Evolutionary conservation across 176 grass and related monocot species (phyloP).

Genomic region (Hordeum marinum): DNA sequence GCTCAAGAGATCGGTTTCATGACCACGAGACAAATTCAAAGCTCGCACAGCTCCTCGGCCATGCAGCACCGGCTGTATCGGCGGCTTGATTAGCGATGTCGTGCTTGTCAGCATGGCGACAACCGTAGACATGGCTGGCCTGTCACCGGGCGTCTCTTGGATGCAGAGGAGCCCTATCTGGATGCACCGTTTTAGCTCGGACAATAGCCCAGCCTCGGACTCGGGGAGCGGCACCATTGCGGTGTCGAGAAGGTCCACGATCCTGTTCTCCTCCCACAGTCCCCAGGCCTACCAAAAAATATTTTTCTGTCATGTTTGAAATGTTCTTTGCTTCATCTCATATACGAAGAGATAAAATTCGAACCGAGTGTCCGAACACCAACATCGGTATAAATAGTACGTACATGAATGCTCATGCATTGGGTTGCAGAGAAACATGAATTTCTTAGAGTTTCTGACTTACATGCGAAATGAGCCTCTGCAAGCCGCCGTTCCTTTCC

Average conservation of each 20-base stretch:
- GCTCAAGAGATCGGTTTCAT: not conserved
- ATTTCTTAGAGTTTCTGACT: not conserved
- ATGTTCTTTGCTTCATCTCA: no score
- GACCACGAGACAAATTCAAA: not conserved
- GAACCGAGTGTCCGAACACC: not conserved
- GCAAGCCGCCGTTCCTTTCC: not conserved
- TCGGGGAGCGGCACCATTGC: not conserved
- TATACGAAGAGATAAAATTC: not conserved
- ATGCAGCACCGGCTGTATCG: not conserved
- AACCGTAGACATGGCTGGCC: slow-evolving; percentile 25
- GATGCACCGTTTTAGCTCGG: slow-evolving; percentile 31
- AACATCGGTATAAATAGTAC: not conserved
- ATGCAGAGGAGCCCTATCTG: slow-evolving; percentile 45
- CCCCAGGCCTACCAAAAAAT: slow-evolving; percentile 31
- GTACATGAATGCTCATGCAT: no score
- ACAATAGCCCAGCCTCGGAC: not conserved
- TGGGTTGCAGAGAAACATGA: not conserved
- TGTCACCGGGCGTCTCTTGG: slow-evolving; percentile 21
- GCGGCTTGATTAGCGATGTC: not conserved
- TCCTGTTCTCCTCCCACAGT: slow-evolving; percentile 23
- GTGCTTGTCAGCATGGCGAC: slow-evolving; percentile 35
- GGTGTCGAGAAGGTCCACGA: slow-evolving; percentile 11
- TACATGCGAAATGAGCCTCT: not conserved
- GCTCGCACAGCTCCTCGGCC: no score
- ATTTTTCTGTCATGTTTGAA: no score